These are phyloP conservation scores for Phalaenopsis equestris DNA, from an alignment of 106 monocot species.

Conservation along the genomic window DNA sequence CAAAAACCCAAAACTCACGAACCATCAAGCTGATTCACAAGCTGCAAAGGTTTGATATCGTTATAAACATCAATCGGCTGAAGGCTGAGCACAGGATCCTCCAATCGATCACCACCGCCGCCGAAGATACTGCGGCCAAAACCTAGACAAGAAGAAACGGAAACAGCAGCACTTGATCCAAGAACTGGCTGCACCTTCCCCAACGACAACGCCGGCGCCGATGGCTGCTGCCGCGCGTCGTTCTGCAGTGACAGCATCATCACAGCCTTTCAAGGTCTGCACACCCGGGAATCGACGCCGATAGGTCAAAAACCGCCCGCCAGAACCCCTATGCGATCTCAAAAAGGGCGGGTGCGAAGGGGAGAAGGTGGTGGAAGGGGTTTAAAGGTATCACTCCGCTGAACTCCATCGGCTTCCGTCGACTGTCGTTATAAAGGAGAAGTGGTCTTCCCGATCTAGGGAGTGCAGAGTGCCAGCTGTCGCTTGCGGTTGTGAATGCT, in stretches of 20 bases:
- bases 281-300: background rate
- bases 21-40: conserved; percentile 28
- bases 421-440: no score
- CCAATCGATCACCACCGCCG: conserved; percentile 15
- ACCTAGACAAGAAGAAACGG: conserved; percentile 14
- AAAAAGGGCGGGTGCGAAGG: no score
- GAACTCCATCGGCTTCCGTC: no score
- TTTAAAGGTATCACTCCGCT: no score
- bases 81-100: conserved; percentile 17
- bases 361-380: no score
- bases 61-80: conserved; percentile 19
- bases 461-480: no score
- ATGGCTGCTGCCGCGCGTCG: conserved; percentile 29
- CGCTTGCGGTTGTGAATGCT: no score
- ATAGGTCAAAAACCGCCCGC: background rate
- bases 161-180: conserved; percentile 17
- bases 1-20: background rate
- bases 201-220: conserved; percentile 10
- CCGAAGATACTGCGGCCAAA: conserved; percentile 12
- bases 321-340: no score
- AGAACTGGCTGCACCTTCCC: conserved; percentile 23
- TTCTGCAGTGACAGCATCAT: conserved; percentile 53
- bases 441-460: no score
- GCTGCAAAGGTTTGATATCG: conserved; percentile 34
- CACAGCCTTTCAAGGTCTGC: background rate